Percentiles rank a stretch among this genome's conserved stretches.
Conservation (phyloP, 208 protist genomes). For the Crithidia sp. region DNA sequence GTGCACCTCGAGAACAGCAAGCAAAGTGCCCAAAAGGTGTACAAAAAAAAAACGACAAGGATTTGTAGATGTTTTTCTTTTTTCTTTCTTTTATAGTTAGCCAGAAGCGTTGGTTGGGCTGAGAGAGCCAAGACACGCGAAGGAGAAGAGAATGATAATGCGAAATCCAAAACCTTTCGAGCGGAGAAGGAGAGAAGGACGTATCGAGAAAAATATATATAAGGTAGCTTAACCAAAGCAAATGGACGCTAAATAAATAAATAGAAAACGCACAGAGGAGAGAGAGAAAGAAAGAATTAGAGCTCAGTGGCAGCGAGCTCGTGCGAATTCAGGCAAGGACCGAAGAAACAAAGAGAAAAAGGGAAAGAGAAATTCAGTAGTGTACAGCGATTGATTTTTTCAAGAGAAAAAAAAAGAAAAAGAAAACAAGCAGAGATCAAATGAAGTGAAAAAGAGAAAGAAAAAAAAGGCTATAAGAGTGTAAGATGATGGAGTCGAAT, state of each 20-base stretch:
- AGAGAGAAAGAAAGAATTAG: not conserved
- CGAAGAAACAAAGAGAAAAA: not conserved
- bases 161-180: too few relatives aligned
- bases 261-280: not conserved
- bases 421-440: not conserved
- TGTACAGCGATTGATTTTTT: too few relatives aligned
- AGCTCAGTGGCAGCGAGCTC: not conserved
- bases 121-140: too few relatives aligned
- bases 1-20: not conserved
- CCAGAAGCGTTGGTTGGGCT: too few relatives aligned
- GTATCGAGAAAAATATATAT: too few relatives aligned
- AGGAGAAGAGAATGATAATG: too few relatives aligned
- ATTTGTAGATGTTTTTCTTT: not conserved
- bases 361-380: not conserved
- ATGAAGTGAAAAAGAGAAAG: not conserved
- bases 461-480: too few relatives aligned
- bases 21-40: not conserved
- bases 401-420: not conserved
- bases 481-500: too few relatives aligned
- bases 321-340: too few relatives aligned
- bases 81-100: not conserved
- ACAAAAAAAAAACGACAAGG: not conserved
- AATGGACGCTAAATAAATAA: not conserved
- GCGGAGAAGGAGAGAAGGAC: too few relatives aligned
- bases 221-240: not conserved